These are phyloP conservation scores for Komagataella populi DNA, from an alignment of 805 yeast species.

Conservation along the genomic window DNA sequence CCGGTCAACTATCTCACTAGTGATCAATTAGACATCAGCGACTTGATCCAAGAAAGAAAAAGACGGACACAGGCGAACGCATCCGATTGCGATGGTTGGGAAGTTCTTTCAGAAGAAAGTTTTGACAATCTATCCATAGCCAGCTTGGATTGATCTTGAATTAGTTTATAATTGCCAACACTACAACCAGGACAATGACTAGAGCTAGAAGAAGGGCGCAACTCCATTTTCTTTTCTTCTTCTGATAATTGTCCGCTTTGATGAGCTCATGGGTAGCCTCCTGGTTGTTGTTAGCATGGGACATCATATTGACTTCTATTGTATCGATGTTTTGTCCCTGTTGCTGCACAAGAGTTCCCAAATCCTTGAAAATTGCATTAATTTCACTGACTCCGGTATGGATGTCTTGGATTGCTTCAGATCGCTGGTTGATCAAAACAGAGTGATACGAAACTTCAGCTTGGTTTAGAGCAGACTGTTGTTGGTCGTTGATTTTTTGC, in stretches of 20 bases:
- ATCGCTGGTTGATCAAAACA: constrained; percentile 56
- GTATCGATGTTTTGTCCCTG: constrained; percentile 81
- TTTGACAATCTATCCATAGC: neutral
- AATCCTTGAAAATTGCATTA: constrained; percentile 71
- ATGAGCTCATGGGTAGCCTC: constrained; percentile 57
- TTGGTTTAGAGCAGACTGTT: constrained; percentile 21
- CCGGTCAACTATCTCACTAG: neutral
- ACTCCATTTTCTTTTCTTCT: constrained; percentile 57
- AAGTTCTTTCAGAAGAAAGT: neutral
- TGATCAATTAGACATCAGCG: constrained; percentile 1
- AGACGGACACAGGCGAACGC: neutral
- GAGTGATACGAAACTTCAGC: constrained; percentile 52
- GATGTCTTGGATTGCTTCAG: constrained; percentile 56
- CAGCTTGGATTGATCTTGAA: neutral
- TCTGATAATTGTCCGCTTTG: constrained; percentile 68
- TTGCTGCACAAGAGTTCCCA: constrained; percentile 64
- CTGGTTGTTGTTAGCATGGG: constrained; percentile 48
- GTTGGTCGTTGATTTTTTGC: constrained; percentile 16
- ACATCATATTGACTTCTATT: constrained; percentile 65
- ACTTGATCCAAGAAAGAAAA: constrained; percentile 4
- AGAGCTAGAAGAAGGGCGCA: constrained; percentile 50
- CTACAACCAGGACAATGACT: constrained; percentile 41
- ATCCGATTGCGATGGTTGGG: neutral
- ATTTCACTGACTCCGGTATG: constrained; percentile 75
- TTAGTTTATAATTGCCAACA: constrained; percentile 38